phyloP scores from a whole-genome alignment of 169 alveolate genomes.

The Babesia sp. region DNA sequence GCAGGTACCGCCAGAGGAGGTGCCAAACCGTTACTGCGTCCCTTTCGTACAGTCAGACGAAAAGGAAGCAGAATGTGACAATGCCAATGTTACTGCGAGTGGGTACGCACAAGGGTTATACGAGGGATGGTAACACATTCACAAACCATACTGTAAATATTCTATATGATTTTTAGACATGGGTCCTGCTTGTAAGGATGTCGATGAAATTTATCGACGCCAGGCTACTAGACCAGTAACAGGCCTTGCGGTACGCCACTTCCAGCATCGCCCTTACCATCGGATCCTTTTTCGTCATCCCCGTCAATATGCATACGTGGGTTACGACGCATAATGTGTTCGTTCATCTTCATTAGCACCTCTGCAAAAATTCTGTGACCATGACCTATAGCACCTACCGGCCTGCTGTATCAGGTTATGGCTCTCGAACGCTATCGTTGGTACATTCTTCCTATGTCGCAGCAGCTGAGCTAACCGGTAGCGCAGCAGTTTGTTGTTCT shows the following conservation, averaged over 20 bases:
- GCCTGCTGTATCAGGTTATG: slow-evolving; percentile 42
- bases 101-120: slow-evolving; percentile 39
- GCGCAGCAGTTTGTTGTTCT: slow-evolving; percentile 43
- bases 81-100: not conserved
- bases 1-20: slow-evolving; percentile 68
- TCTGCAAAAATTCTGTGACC: slow-evolving; percentile 7
- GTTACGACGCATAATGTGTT: not conserved
- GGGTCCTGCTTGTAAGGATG: not conserved
- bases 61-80: not conserved
- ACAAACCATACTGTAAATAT: not conserved
- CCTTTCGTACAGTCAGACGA: not conserved
- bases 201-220: no score
- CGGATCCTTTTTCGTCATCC: no score
- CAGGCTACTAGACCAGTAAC: slow-evolving; percentile 7
- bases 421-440: slow-evolving; percentile 43
- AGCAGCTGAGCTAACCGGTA: slow-evolving; percentile 52
- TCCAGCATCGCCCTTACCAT: not conserved
- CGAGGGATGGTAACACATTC: slow-evolving; percentile 36
- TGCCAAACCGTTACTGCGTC: slow-evolving; percentile 49
- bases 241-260: not conserved
- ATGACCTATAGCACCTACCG: slow-evolving; percentile 8
- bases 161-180: not conserved
- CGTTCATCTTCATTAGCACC: slow-evolving; percentile 41
- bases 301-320: not conserved
- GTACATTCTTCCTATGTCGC: slow-evolving; percentile 57